A percentile compares a stretch with the other conserved stretches of the same genome.
These are phyloP conservation scores for Russula ochroleuca DNA, from an alignment of 768 basidiomycete genomes.

Conservation along the genomic window DNA sequence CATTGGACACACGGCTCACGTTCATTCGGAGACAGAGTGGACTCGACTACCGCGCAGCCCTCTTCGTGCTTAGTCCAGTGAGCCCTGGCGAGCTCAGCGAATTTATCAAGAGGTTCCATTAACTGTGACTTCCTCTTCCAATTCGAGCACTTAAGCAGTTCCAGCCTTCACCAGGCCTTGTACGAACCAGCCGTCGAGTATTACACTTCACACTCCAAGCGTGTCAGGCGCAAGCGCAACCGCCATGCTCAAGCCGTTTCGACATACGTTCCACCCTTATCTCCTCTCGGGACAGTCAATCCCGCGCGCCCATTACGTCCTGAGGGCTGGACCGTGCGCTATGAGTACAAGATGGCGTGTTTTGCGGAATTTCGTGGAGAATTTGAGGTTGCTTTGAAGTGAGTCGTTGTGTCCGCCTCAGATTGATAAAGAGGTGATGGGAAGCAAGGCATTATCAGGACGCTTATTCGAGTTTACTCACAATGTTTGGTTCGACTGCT, in stretches of 20 bases:
- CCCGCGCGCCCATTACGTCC: conserved; percentile 61
- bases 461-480: conserved; percentile 74
- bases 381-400: conserved; percentile 90
- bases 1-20: conserved; percentile 77
- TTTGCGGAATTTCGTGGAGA: conserved; percentile 95
- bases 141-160: conserved; percentile 10
- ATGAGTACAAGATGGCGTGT: conserved; percentile 96
- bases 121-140: background rate
- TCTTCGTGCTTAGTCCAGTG: conserved; percentile 95
- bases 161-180: conserved; percentile 81
- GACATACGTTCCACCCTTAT: conserved; percentile 48
- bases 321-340: conserved; percentile 93
- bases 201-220: conserved; percentile 88
- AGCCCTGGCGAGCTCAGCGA: conserved; percentile 79
- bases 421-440: conserved; percentile 18
- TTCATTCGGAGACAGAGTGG: conserved; percentile 84
- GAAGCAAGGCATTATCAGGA: conserved; percentile 84
- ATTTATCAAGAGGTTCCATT: conserved; percentile 73
- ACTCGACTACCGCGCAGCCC: conserved; percentile 84
- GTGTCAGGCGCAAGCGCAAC: conserved; percentile 85
- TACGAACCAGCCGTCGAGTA: conserved; percentile 90
- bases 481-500: conserved; percentile 86
- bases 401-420: conserved; percentile 32
- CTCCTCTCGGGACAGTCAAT: conserved; percentile 40
- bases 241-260: conserved; percentile 61